These are phyloP conservation scores for Breviolum minutum DNA, from an alignment of 73 alveolate genomes.

Conservation along the genomic window DNA sequence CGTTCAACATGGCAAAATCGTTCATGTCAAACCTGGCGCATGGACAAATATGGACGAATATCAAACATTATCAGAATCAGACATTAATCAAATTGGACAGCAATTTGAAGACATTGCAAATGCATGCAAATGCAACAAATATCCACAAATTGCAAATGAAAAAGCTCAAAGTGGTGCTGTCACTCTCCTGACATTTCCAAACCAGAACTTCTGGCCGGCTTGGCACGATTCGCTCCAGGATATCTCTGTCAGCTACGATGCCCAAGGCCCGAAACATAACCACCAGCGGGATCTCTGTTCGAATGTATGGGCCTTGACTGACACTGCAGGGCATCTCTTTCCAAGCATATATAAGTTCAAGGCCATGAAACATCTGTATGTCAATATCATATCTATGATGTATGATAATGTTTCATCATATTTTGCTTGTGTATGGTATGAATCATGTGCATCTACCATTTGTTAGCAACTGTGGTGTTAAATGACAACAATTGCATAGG, in stretches of 20 bases:
- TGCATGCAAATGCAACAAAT: background rate
- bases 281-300: constrained; percentile 98
- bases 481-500: too few species aligned
- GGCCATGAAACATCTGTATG: background rate
- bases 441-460: too few species aligned
- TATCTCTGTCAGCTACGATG: constrained; percentile 98
- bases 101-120: background rate
- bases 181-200: background rate
- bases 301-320: constrained; percentile 97
- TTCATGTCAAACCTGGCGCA: constrained; percentile 95
- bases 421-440: too few species aligned
- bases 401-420: too few species aligned
- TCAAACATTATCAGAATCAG: too few species aligned
- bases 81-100: background rate
- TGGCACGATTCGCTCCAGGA: constrained; percentile 98
- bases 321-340: background rate
- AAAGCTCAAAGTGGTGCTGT: background rate
- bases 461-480: too few species aligned
- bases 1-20: constrained; percentile 98
- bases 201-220: constrained; percentile 95
- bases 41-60: background rate
- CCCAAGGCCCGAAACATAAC: constrained; percentile 99
- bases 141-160: background rate
- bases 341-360: background rate
- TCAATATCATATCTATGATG: background rate